Evolutionary conservation across 2,329 filamentous ascomycete species (phyloP), one percentile per base, ranked within the genome.

Genomic region (Clonostachys chloroleuca): DNA sequence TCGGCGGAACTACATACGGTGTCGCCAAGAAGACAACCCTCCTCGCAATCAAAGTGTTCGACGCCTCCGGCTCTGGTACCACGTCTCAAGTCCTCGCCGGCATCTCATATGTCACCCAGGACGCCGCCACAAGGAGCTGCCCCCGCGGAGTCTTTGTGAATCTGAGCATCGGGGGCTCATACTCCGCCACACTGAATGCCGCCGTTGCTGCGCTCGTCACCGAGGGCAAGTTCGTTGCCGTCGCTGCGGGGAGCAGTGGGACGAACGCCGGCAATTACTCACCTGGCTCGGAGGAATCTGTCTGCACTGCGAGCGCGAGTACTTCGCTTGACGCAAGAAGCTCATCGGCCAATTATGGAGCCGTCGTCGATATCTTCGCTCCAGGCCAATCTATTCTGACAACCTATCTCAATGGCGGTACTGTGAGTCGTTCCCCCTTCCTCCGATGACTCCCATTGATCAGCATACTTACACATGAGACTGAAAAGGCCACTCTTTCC

Each of bases 301-400:
- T 46, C 12, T 52, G 58, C 48, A 56, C 56, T 10, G 56, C 57
- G 18, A 56, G 53, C 14, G 52, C 51, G 18, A 48, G 47, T 41
- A 64, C 67, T 44, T 49, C 51, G 14, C 47, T 54, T 24, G 66
- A 70, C 50, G 51, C 53, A 14, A 58, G 61, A 12, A 64, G 70
- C 10, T 58, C 53, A 40, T 77, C 69, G 65, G 77, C 73, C 59
- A 80, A 79, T 67, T 74, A 65, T 44, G 76, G 76, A 43, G 36
- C 56, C 34, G 36, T 65, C 16, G 64, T 79, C 49, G 73, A 78
- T 51, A 62, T 79, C 50, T 71, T 73, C 40, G 75, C 74, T 4
- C 74, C 75, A 5, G 75, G 75, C 13, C 58, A 61, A 35, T 52
- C 55, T 49, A 66, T 78, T 45, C 52, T 70, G 5, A 74, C 68